Conservation (phyloP, 2,329 filamentous ascomycete species). For the Didymella lethalis region DNA sequence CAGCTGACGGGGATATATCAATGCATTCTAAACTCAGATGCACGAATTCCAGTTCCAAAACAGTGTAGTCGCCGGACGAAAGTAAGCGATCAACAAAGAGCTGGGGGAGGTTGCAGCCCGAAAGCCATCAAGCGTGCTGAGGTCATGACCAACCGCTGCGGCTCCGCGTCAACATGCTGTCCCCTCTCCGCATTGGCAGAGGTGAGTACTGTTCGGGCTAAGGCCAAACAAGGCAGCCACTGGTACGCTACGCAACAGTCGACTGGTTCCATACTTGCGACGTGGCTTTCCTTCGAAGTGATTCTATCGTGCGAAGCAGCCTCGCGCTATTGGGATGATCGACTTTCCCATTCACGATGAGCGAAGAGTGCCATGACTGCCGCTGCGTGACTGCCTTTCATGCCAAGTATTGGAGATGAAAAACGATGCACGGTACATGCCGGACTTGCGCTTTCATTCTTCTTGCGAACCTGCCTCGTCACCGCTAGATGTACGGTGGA, state of each 20-base stretch:
- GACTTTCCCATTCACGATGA: background rate
- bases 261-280: slow-evolving; percentile 26
- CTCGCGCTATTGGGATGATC: slow-evolving; percentile 4
- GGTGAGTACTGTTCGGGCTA: slow-evolving; percentile 24
- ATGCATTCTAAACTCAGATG: slow-evolving; percentile 24
- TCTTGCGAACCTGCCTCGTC: slow-evolving; percentile 10
- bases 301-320: background rate
- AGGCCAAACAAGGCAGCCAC: slow-evolving; percentile 9
- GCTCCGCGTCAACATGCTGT: slow-evolving; percentile 32
- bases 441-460: background rate
- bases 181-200: slow-evolving; percentile 27
- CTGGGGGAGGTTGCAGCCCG: slow-evolving; percentile 26
- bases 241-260: slow-evolving; percentile 19
- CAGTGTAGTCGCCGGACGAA: slow-evolving; percentile 34
- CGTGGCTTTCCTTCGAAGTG: slow-evolving; percentile 21
- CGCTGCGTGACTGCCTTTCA: background rate
- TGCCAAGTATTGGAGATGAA: background rate
- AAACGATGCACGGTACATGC: slow-evolving; percentile 3
- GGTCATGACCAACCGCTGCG: slow-evolving; percentile 33
- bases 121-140: slow-evolving; percentile 18
- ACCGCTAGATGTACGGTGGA: slow-evolving; percentile 12
- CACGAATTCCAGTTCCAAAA: slow-evolving; percentile 25
- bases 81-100: slow-evolving; percentile 31
- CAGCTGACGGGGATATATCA: slow-evolving; percentile 20
- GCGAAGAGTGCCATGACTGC: background rate